Percentiles rank a stretch among this genome's conserved stretches.
These are phyloP conservation scores for Gracilaria domingensis DNA, from an alignment of 23 red algal genomes.

Conservation along the genomic window DNA sequence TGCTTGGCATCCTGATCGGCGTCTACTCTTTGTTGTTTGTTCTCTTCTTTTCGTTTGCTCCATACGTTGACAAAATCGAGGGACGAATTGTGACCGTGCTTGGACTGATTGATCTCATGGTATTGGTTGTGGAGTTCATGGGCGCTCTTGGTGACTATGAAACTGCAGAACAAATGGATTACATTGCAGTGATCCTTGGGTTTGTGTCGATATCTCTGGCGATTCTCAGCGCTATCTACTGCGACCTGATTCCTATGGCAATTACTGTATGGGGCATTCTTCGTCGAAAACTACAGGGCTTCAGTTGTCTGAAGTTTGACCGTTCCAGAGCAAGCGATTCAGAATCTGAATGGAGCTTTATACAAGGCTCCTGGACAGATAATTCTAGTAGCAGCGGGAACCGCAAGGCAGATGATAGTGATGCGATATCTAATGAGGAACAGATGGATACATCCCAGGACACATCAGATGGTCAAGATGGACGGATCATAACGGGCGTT, in stretches of 20 bases:
- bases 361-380: background rate
- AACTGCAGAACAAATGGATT: constrained; percentile 59
- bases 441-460: background rate
- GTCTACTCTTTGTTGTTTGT: constrained; percentile 47
- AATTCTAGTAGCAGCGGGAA: background rate
- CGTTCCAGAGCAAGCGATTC: background rate
- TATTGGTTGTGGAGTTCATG: constrained; percentile 71
- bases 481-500: background rate
- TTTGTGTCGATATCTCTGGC: constrained; percentile 64
- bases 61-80: constrained; percentile 69
- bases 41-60: constrained; percentile 60
- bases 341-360: constrained; percentile 37
- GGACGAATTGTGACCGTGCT: constrained; percentile 63
- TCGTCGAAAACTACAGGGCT: constrained; percentile 2
- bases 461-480: background rate
- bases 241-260: constrained; percentile 64
- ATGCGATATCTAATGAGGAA: background rate
- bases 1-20: constrained; percentile 32
- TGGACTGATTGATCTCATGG: constrained; percentile 60
- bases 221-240: constrained; percentile 64
- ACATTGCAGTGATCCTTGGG: constrained; percentile 51
- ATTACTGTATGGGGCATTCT: background rate
- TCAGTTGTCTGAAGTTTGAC: constrained; percentile 19
- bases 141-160: constrained; percentile 50
- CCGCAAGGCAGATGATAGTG: background rate